These are phyloP conservation scores for Acanthochlamys bracteata DNA, from an alignment of 106 monocot genomes.

Conservation along the genomic window DNA sequence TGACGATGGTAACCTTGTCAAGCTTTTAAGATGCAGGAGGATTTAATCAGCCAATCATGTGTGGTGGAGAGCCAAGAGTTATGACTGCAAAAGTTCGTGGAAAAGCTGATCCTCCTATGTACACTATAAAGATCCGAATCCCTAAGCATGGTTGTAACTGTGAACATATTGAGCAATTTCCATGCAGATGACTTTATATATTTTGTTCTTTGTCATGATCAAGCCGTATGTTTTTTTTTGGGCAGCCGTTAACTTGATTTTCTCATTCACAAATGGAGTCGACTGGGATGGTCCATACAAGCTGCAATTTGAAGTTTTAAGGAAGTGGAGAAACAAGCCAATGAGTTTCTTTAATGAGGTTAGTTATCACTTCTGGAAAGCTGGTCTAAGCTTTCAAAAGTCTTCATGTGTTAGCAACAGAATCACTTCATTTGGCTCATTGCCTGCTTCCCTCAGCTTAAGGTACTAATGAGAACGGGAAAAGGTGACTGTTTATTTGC, in stretches of 20 bases:
- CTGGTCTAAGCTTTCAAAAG: no score
- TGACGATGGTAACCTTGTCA: background rate
- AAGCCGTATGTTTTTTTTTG: no score
- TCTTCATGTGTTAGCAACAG: no score
- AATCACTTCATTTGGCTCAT: no score
- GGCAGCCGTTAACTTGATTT: conserved; percentile 70
- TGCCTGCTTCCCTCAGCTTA: no score
- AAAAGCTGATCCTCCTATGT: conserved; percentile 79
- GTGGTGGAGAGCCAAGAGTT: conserved; percentile 72
- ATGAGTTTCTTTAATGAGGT: conserved; percentile 81
- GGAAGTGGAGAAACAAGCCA: conserved; percentile 60
- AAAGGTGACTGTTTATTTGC: no score
- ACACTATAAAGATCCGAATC: conserved; percentile 55
- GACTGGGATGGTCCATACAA: conserved; percentile 88
- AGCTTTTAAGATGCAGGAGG: conserved; percentile 40
- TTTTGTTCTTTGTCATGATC: no score
- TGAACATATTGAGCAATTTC: no score
- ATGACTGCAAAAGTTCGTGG: conserved; percentile 73
- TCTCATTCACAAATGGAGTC: conserved; percentile 88
- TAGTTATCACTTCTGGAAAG: background rate
- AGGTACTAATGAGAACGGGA: no score
- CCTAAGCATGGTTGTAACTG: conserved; percentile 61
- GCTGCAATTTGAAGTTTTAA: conserved; percentile 54
- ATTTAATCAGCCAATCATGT: conserved; percentile 98
- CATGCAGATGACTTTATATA: background rate